Evolutionary conservation across 257 asterid species (phyloP).

Genomic region (Solanum chiquidenum): DNA sequence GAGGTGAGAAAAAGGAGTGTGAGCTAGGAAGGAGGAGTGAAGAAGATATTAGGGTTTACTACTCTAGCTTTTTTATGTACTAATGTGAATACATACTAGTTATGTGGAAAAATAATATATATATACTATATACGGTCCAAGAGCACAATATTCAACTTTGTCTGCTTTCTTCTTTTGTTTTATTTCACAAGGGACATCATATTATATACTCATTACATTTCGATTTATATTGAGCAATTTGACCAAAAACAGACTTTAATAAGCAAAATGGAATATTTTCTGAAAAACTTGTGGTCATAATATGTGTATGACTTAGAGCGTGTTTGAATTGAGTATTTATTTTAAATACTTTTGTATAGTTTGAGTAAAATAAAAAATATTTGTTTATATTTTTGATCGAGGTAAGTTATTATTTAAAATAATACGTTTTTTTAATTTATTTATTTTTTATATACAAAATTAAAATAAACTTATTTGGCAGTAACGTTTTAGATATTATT

Average conservation of each 20-base stretch:
- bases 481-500: too few relatives aligned
- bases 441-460: too few relatives aligned
- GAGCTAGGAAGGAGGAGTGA: not conserved
- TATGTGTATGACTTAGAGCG: not conserved
- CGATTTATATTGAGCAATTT: not conserved
- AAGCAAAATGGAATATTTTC: not conserved
- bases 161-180: not conserved
- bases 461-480: too few relatives aligned
- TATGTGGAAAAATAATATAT: not conserved
- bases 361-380: too few relatives aligned
- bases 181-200: not conserved
- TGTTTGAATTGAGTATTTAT: not conserved
- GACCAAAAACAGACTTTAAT: not conserved
- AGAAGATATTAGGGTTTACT: constrained; percentile 8
- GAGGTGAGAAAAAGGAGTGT: not conserved
- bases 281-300: not conserved
- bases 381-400: too few relatives aligned
- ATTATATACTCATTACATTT: not conserved
- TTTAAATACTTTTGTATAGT: too few relatives aligned
- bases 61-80: not conserved
- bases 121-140: not conserved
- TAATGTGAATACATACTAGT: not conserved
- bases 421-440: too few relatives aligned
- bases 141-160: not conserved
- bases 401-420: too few relatives aligned